Base-by-base conservation (phyloP, 2,329 filamentous ascomycete species). In the Penicillium brasilianum region DNA sequence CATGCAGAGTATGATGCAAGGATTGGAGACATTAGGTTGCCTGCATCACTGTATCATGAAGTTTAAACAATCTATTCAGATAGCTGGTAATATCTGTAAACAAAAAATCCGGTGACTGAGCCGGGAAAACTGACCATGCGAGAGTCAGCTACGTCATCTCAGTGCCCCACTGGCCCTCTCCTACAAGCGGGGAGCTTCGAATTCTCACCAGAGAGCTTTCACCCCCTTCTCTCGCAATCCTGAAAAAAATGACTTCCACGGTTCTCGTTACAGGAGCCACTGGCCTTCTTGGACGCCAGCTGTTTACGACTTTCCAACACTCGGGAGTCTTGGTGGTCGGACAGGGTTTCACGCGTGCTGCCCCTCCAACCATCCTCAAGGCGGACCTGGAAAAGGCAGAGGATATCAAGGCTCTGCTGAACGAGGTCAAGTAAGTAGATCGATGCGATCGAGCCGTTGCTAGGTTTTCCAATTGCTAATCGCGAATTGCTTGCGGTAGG, bases 261-360 rank as follows among this genome's bases (percentile, higher is more conserved):
- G 92, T 86, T 10, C 82, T 97, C 28, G 81, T 97, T 58, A 97
- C 93, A 7, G 93, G 93, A 59, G 92, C 92, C 39, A 94, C 90
- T 20, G 93, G 93, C 57, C 84, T 96, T 11, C 84, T 97, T 1
- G 93, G 93, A 52, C 87, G 92, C 46, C 88, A 95, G 75, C 90
- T 96, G 11, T 82, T 89, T 57, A 86, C 84, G 63, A 86, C 85
- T 13, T 96, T 97, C 74, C 81, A 88, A 57, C 77, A 83, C 59
- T 84, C 82, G 32, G 83, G 84, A 39, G 96, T 92, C 86, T 80
- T 81, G n/a, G 87, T 88, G 59, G 87, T 88, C 66, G 90, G 91
- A 51, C 90, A 89, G 3, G 91, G 91, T 16, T 86, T 90, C 73
- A 90, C 87, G 11, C 86, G 93, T 57, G 90, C 91, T 28, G 86